Evolutionary conservation across 2,329 filamentous ascomycete genomes (phyloP).

Genomic region (Pseudocercospora ulei): DNA sequence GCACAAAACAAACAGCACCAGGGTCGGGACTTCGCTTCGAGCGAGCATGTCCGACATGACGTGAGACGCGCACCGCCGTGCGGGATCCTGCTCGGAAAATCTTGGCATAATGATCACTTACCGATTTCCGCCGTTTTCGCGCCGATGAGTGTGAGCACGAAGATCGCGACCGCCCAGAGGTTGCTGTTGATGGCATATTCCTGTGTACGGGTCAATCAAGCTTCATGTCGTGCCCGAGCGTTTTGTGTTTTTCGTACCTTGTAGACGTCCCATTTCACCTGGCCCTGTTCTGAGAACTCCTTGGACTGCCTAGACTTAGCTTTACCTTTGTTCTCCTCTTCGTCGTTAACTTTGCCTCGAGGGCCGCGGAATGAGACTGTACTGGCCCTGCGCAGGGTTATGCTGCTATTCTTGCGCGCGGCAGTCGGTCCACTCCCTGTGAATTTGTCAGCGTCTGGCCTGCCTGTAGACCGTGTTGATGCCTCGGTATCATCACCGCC

Average conservation of each 20-base stretch:
- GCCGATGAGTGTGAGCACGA: constrained; percentile 64
- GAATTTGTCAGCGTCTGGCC: constrained; percentile 4
- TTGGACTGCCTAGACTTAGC: constrained; percentile 75
- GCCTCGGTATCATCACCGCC: no score
- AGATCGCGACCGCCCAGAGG: constrained; percentile 69
- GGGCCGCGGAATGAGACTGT: constrained; percentile 82
- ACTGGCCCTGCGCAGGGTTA: constrained; percentile 79
- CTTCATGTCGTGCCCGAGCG: not conserved
- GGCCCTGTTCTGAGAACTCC: constrained; percentile 85
- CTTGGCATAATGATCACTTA: constrained; percentile 40
- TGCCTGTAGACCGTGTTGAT: no score
- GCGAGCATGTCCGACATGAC: constrained; percentile 27
- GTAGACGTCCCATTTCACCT: constrained; percentile 96
- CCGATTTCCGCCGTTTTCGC: constrained; percentile 75
- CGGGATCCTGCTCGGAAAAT: not conserved
- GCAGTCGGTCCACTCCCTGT: constrained; percentile 36
- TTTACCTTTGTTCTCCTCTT: constrained; percentile 51
- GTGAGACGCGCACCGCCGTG: no score
- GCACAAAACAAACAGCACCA: constrained; percentile 3
- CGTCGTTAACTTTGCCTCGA: constrained; percentile 72
- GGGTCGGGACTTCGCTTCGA: constrained; percentile 11
- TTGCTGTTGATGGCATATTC: constrained; percentile 97
- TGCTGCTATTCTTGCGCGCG: constrained; percentile 57
- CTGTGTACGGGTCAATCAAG: not conserved
- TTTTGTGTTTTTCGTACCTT: constrained; percentile 28